A percentile compares a stretch with the other conserved stretches of the same genome.
Evolutionary conservation across 176 grass and related monocot species (phyloP).

Genomic region (Carex parvula): DNA sequence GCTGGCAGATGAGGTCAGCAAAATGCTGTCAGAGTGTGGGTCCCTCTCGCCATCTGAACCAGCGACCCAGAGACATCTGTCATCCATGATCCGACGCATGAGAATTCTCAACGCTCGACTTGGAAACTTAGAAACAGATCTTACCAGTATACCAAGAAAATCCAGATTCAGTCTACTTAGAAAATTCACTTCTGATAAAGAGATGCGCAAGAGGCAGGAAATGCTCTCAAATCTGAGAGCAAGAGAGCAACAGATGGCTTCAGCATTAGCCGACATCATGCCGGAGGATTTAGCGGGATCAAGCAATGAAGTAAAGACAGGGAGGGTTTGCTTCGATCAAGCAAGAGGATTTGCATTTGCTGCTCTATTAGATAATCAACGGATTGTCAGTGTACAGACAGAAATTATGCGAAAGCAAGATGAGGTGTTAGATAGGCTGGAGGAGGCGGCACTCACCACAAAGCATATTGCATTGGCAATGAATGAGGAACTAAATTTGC

Average conservation of each 20-base stretch:
- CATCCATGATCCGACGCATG: conserved; percentile 51
- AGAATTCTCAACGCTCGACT: conserved; percentile 62
- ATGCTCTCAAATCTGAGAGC: conserved; percentile 65
- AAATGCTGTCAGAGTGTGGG: conserved; percentile 66
- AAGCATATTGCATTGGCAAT: conserved; percentile 80
- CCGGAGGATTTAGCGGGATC: conserved; percentile 75
- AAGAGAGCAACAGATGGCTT: conserved; percentile 72
- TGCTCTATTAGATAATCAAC: conserved; percentile 71
- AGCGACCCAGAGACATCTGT: conserved; percentile 47
- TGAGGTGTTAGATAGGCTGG: conserved; percentile 69
- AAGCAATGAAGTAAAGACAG: conserved; percentile 29
- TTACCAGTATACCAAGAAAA: conserved; percentile 53
- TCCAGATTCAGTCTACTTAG: conserved; percentile 42
- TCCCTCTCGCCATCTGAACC: conserved; percentile 57
- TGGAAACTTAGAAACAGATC: conserved; percentile 54
- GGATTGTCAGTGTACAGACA: conserved; percentile 72
- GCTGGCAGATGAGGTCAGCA: conserved; percentile 60
- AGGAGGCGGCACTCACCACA: conserved; percentile 71
- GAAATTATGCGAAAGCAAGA: conserved; percentile 91
- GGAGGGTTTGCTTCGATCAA: conserved; percentile 33
- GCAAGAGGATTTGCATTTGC: conserved; percentile 39
- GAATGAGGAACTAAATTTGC: conserved; percentile 79
- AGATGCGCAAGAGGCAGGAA: conserved; percentile 62
- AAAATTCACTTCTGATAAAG: conserved; percentile 30
- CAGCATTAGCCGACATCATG: conserved; percentile 67